Base-by-base conservation (phyloP, 345 rosid species). In the Chamaenerion angustifolium region DNA sequence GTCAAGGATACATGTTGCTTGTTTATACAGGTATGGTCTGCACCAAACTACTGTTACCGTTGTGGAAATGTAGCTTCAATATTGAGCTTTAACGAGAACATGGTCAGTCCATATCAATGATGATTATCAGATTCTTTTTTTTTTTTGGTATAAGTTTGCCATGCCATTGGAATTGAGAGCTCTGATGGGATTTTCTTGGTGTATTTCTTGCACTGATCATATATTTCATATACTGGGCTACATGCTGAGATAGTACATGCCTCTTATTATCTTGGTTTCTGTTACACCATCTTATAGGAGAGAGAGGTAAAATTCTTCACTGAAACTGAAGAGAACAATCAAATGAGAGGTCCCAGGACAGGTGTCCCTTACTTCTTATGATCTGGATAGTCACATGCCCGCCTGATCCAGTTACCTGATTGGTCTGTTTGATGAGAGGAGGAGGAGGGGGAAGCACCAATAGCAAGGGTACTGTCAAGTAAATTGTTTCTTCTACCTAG, bases 31-130 rank as follows among this genome's bases (percentile, higher is more conserved):
- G 98, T 90, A 46, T 90, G 98, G 98, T 90, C 95, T 68, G 97
- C 97, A 5, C 97, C 97, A 40, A 88, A 88, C 63, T 88, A 88
- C 61, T 88, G 95, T 56, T 88, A 88, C 52, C 97, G 97, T 21
- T 89, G 97, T 77, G 97, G 97, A 55, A 88, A 88, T 76, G 85
- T 85, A 93, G 97, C 97, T 35, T 88, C 97, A 40, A 85, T 88
- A 51, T 76, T 89, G 45, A 93, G 85, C 66, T 95, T 89, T 46
- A 95, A 89, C 54, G 97, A 85, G 68, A 86, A 77, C 58, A 86
- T 86, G 95, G 98, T 79, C 57, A 78, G 81, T 19, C 58, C 59
- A n/a, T 16, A 1, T 47, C 11, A 8, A 31, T 5, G 37, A 31
- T 31, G 37, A 31, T 31, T 31, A 31, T 31, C 37, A 31, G 37